Percentiles rank a stretch among this genome's conserved stretches.
These are phyloP conservation scores for Iberis pinnata DNA, from an alignment of 345 rosid species.

Conservation along the genomic window DNA sequence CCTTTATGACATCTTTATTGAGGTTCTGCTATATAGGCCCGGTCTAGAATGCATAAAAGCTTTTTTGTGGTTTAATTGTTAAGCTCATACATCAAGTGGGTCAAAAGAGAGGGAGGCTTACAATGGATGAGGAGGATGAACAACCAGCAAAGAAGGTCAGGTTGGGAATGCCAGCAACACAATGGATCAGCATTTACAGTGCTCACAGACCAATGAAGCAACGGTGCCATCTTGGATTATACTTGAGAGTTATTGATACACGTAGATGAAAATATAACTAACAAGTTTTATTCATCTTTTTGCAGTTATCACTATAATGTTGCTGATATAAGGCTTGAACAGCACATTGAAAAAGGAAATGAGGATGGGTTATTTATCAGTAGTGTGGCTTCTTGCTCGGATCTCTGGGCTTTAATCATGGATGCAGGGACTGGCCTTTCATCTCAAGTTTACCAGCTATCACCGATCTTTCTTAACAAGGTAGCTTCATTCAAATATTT, in stretches of 20 bases:
- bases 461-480: conserved; percentile 78
- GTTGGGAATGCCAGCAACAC: conserved; percentile 98
- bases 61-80: conserved; percentile 26
- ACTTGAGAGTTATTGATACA: conserved; percentile 6
- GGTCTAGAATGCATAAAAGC: conserved; percentile 1
- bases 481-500: conserved; percentile 35
- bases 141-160: conserved; percentile 93
- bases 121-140: conserved; percentile 83
- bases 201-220: conserved; percentile 98
- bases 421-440: conserved; percentile 89
- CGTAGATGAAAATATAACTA: conserved; percentile 1
- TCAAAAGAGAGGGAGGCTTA: conserved; percentile 85
- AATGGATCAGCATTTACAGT: conserved; percentile 94
- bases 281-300: conserved; percentile 11
- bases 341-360: conserved; percentile 80
- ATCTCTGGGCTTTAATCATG: conserved; percentile 97
- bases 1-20: neutral
- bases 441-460: conserved; percentile 76
- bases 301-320: conserved; percentile 94
- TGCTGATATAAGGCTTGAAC: conserved; percentile 64
- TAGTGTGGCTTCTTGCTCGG: conserved; percentile 80
- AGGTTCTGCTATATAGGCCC: neutral
- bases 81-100: conserved; percentile 94
- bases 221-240: conserved; percentile 40
- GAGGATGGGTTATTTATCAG: conserved; percentile 87